Evolutionary conservation across 106 monocot species (phyloP), one percentile per base, ranked within the genome.

Genomic region (Acorus gramineus): DNA sequence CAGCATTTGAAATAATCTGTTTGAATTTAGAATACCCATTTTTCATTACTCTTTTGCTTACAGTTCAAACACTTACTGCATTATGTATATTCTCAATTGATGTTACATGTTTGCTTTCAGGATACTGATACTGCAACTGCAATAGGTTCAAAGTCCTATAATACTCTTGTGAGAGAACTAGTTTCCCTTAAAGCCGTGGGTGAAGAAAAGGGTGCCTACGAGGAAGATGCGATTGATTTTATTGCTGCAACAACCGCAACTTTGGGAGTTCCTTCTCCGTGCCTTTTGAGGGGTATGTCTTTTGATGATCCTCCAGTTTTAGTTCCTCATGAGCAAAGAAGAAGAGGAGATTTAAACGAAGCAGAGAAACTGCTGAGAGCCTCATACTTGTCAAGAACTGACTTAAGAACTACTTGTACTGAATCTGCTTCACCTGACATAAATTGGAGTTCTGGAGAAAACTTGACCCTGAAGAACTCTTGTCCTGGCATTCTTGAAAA

Each of bases 131-230:
- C 85, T 63, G 76, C 87, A 43, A 47, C 57, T 14, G 85, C 73
- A 53, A 86, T 98, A 79, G 98, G 85, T 11, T 78, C 79, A 3
- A 92, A 89, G 66, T 98, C 98, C 50, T 98, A 98, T 70, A 98
- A 98, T 67, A 76, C 85, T 60, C 81, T 98, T 78, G 89, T 84
- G 60, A 81, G 72, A 47, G 98, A 92, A 59, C 79, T 83, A 69
- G 92, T 92, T 73, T 76, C 80, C 44, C 81, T 81, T 65, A 80
- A 83, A 51, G 64, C 92, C 6, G 57, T 63, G 11, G 60, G 57
- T 6, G 45, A 46, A 53, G 69, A 75, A 56, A 73, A 47, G 44
- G 67, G 56, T 56, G 65, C 60, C 12, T 64, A 44, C 5, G 83
- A 87, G 61, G 84, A 77, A 59, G 77, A 90, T 71, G 56, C 55